phyloP scores from a whole-genome alignment of 2,329 filamentous ascomycete genomes.

The Aspergillus quadrilineatus region DNA sequence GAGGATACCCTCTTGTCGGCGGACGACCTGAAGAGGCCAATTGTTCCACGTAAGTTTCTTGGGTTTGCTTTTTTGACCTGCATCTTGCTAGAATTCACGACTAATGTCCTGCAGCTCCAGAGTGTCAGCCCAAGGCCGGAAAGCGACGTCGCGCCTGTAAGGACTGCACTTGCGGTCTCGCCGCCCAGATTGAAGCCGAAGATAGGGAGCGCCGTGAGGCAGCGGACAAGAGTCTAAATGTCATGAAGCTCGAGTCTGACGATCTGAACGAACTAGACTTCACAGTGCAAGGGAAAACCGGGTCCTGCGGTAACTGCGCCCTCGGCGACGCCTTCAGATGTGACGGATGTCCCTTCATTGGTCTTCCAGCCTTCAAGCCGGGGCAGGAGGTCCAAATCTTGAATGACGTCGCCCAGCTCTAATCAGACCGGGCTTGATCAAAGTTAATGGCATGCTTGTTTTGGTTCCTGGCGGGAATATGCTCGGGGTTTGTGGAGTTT shows the following conservation, averaged over 20 bases:
- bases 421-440: background rate
- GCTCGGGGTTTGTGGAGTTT: background rate
- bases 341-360: slow-evolving; percentile 77
- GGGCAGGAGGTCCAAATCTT: slow-evolving; percentile 89
- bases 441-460: background rate
- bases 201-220: slow-evolving; percentile 66
- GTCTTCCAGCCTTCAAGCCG: slow-evolving; percentile 92
- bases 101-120: slow-evolving; percentile 58
- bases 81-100: slow-evolving; percentile 2
- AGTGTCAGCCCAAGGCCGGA: slow-evolving; percentile 79
- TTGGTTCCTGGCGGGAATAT: background rate
- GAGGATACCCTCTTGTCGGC: slow-evolving; percentile 84
- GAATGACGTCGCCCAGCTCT: slow-evolving; percentile 84
- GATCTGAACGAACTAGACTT: slow-evolving; percentile 91
- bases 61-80: slow-evolving; percentile 8
- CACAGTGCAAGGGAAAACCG: slow-evolving; percentile 94
- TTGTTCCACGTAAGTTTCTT: slow-evolving; percentile 71
- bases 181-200: slow-evolving; percentile 80
- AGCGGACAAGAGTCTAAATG: slow-evolving; percentile 58
- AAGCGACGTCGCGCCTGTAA: slow-evolving; percentile 90
- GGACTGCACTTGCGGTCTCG: slow-evolving; percentile 93
- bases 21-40: slow-evolving; percentile 74
- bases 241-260: slow-evolving; percentile 66
- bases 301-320: slow-evolving; percentile 90
- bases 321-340: slow-evolving; percentile 86